phyloP scores from a whole-genome alignment of 108 stramenopile species.

The Nitzschia palea region DNA sequence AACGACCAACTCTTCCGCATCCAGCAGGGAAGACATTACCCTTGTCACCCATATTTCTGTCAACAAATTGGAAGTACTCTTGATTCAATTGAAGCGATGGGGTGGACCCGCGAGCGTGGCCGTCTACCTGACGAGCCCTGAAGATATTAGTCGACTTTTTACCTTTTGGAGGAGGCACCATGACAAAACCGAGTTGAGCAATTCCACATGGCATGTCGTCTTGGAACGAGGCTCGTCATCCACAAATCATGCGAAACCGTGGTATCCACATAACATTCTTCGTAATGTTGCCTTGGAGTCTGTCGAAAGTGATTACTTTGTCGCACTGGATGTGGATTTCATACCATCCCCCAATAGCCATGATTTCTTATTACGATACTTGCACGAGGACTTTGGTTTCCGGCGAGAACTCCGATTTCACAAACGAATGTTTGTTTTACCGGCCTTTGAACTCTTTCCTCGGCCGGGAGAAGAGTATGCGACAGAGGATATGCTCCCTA shows the following conservation, averaged over 20 bases:
- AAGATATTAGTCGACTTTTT: neutral
- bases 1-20: neutral
- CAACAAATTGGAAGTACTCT: neutral
- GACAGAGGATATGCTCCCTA: neutral
- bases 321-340: constrained; percentile 30
- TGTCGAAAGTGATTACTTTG: constrained; percentile 21
- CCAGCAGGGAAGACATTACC: constrained; percentile 2
- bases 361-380: neutral
- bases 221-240: constrained; percentile 3
- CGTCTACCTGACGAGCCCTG: neutral
- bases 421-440: constrained; percentile 14
- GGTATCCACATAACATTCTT: constrained; percentile 24
- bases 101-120: constrained; percentile 8
- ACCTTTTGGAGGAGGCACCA: neutral
- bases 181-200: neutral
- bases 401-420: neutral
- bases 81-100: neutral
- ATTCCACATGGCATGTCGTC: neutral
- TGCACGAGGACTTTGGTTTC: neutral
- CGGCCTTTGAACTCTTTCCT: constrained; percentile 8
- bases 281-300: constrained; percentile 29
- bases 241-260: neutral
- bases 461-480: neutral
- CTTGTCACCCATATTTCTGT: constrained; percentile 1
- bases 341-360: neutral